Percentiles rank a stretch among this genome's conserved stretches.
Evolutionary conservation across 208 protist genomes (phyloP).

Genomic region (Strigomonas culicis): DNA sequence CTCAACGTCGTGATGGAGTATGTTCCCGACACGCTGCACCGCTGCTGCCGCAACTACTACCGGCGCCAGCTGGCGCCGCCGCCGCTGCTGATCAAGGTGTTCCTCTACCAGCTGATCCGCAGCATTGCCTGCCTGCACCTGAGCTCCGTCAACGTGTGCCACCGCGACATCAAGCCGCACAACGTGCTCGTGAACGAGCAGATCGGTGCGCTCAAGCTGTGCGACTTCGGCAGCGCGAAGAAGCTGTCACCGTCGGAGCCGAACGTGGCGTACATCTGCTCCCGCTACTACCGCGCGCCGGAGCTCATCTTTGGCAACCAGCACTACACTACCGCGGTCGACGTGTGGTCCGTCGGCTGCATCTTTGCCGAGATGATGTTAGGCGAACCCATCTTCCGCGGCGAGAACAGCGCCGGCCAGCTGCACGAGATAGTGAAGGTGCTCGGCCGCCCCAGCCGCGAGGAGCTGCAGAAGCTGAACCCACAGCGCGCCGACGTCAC

Average conservation of each 20-base stretch:
- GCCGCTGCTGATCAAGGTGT: conserved; percentile 76
- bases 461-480: conserved; percentile 72
- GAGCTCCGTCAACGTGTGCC: conserved; percentile 84
- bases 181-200: conserved; percentile 99
- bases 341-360: conserved; percentile 99
- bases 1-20: conserved; percentile 99
- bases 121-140: conserved; percentile 97
- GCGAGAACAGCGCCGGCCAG: conserved; percentile 98
- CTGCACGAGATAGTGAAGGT: conserved; percentile 97
- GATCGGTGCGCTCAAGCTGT: conserved; percentile 94
- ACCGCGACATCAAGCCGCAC: conserved; percentile 99
- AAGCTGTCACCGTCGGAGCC: conserved; percentile 97
- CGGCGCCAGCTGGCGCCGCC: conserved; percentile 79
- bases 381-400: conserved; percentile 99
- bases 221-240: conserved; percentile 99
- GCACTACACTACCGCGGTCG: conserved; percentile 99
- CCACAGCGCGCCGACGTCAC: conserved; percentile 39
- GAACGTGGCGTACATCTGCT: conserved; percentile 99
- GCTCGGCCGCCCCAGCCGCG: conserved; percentile 91
- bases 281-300: conserved; percentile 98
- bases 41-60: conserved; percentile 92
- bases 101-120: conserved; percentile 85
- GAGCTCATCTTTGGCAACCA: conserved; percentile 99
- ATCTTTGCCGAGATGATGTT: conserved; percentile 99
- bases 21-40: conserved; percentile 98